Percentiles rank a stretch among this genome's conserved stretches.
phyloP scores from a whole-genome alignment of 495 filamentous ascomycete genomes.

The Penicillium mononematosum region DNA sequence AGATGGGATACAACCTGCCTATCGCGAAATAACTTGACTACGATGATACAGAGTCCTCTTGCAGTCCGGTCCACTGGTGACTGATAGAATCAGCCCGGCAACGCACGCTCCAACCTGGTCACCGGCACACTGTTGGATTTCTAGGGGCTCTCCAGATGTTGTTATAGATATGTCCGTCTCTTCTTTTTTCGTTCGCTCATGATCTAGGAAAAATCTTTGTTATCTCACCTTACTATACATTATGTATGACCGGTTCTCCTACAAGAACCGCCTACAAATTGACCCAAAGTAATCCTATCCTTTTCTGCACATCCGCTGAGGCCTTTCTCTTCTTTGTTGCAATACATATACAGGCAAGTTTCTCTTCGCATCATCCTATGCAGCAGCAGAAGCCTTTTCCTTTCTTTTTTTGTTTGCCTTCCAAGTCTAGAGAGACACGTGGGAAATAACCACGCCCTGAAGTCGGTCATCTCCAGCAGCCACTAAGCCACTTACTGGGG shows the following conservation, averaged over 20 bases:
- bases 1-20: constrained; percentile 8
- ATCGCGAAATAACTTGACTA: constrained; percentile 4
- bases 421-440: constrained; percentile 1
- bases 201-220: neutral
- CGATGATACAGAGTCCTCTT: constrained; percentile 4
- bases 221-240: neutral
- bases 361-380: constrained; percentile 8
- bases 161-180: constrained; percentile 7
- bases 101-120: constrained; percentile 23
- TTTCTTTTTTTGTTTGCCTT: constrained; percentile 1
- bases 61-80: constrained; percentile 17
- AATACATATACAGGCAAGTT: neutral
- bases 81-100: constrained; percentile 20
- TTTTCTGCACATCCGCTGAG: neutral
- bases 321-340: neutral
- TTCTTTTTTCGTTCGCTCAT: constrained; percentile 1
- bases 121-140: constrained; percentile 12
- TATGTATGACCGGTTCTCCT: neutral
- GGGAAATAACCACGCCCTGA: neutral
- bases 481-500: constrained; percentile 34
- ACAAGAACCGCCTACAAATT: constrained; percentile 1
- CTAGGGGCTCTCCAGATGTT: constrained; percentile 1
- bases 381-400: constrained; percentile 5
- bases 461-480: neutral
- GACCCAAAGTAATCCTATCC: neutral